Conservation (phyloP, 2,329 filamentous ascomycete species). For the Penicillium frequentans region DNA sequence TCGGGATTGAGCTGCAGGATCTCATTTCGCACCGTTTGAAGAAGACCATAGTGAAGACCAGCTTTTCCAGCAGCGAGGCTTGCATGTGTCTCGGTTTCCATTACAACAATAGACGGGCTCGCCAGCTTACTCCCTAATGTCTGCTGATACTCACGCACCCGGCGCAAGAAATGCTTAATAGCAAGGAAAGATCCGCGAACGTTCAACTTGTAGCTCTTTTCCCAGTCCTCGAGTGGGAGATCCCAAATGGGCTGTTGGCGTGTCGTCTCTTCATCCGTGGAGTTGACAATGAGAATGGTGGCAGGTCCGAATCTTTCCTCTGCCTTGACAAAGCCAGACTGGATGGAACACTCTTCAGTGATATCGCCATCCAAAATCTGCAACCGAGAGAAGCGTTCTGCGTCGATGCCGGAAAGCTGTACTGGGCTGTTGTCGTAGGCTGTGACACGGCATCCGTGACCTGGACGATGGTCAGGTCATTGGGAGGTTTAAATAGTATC, state of each 20-base stretch:
- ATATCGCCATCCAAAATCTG: constrained; percentile 50
- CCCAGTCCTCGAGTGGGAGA: constrained; percentile 52
- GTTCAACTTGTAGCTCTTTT: constrained; percentile 52
- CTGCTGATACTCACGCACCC: constrained; percentile 43
- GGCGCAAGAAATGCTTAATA: constrained; percentile 56
- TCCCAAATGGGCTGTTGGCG: constrained; percentile 54
- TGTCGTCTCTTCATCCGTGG: constrained; percentile 54
- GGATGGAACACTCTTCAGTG: constrained; percentile 48
- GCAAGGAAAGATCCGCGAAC: constrained; percentile 56
- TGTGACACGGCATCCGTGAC: constrained; percentile 56
- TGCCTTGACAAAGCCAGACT: constrained; percentile 43
- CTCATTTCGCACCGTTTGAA: constrained; percentile 56
- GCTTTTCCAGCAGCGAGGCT: constrained; percentile 53
- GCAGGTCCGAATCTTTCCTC: constrained; percentile 50
- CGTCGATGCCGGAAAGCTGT: constrained; percentile 26
- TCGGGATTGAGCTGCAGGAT: constrained; percentile 53
- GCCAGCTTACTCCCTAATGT: constrained; percentile 41
- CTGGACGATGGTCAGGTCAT: constrained; percentile 28
- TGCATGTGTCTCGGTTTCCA: constrained; percentile 53
- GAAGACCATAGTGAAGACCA: constrained; percentile 54
- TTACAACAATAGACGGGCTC: constrained; percentile 55
- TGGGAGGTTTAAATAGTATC: neutral
- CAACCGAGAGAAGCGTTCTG: constrained; percentile 36
- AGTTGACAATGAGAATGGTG: constrained; percentile 55
- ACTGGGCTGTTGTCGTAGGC: constrained; percentile 50